Evolutionary conservation across 805 yeast genomes (phyloP).

Genomic region (Cyberlindnera veronae): DNA sequence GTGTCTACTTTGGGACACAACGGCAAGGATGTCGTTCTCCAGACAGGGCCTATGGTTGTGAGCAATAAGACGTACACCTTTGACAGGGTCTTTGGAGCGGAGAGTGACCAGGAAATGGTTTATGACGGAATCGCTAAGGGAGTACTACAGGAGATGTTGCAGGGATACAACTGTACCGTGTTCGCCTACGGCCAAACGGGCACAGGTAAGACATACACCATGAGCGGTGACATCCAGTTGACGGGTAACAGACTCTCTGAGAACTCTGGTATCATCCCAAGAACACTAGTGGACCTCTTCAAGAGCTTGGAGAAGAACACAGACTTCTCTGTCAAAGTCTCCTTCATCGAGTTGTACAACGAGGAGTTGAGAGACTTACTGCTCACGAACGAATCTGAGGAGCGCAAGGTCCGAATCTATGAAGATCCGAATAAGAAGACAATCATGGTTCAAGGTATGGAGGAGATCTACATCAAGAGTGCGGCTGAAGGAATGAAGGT

Average conservation of each 20-base stretch:
- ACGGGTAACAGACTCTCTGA: constrained; percentile 34
- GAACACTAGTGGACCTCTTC: constrained; percentile 56
- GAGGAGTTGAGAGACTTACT: constrained; percentile 75
- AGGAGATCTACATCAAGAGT: constrained; percentile 45
- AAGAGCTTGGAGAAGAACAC: constrained; percentile 37
- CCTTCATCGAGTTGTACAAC: constrained; percentile 78
- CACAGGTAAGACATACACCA: constrained; percentile 74
- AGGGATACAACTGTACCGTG: constrained; percentile 74
- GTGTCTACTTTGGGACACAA: constrained; percentile 45
- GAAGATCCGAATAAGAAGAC: constrained; percentile 45
- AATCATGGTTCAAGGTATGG: constrained; percentile 54
- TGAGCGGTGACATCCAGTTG: constrained; percentile 65
- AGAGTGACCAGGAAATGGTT: constrained; percentile 65
- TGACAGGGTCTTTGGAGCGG: constrained; percentile 79
- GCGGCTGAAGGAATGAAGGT: constrained; percentile 50
- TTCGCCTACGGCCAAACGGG: constrained; percentile 91
- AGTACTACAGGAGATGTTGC: constrained; percentile 57
- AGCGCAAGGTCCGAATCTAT: constrained; percentile 48
- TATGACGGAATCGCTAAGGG: constrained; percentile 62
- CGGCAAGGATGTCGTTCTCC: constrained; percentile 44
- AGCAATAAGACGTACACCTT: constrained; percentile 55
- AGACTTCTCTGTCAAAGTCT: constrained; percentile 63
- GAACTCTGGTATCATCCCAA: constrained; percentile 62
- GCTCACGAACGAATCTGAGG: constrained; percentile 31
- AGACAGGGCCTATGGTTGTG: constrained; percentile 35